A percentile compares a stretch with the other conserved stretches of the same genome.
These are phyloP conservation scores for Antrodiella citrinella DNA, from an alignment of 768 basidiomycete species.

Conservation along the genomic window DNA sequence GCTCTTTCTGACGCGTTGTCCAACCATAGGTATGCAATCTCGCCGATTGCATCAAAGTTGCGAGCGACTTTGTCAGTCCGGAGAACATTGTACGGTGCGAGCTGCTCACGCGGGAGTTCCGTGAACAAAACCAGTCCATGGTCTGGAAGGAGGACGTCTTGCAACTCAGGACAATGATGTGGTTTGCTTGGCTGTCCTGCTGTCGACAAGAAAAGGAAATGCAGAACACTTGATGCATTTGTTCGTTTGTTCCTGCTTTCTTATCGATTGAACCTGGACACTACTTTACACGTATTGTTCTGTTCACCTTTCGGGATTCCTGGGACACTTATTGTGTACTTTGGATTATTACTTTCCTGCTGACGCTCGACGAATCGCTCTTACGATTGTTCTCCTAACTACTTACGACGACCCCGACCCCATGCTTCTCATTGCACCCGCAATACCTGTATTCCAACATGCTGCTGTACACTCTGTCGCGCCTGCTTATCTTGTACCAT, in stretches of 20 bases:
- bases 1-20: neutral
- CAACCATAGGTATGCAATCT: slow-evolving; percentile 73
- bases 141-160: slow-evolving; percentile 94
- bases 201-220: slow-evolving; percentile 35
- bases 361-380: neutral
- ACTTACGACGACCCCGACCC: neutral
- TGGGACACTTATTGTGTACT: neutral
- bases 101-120: slow-evolving; percentile 79
- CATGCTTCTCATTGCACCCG: neutral
- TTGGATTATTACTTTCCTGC: neutral
- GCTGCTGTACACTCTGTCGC: neutral
- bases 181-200: slow-evolving; percentile 86
- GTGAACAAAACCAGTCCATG: slow-evolving; percentile 79
- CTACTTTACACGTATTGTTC: neutral
- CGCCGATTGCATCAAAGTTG: slow-evolving; percentile 94
- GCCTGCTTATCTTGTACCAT: neutral
- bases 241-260: neutral
- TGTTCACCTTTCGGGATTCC: neutral
- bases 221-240: neutral
- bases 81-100: slow-evolving; percentile 88
- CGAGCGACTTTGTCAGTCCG: slow-evolving; percentile 90
- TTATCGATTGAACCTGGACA: neutral
- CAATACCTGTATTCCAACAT: neutral
- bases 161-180: slow-evolving; percentile 87
- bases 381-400: neutral